These are phyloP conservation scores for Hanseniaspora mollemarum DNA, from an alignment of 805 yeast genomes.

Conservation along the genomic window DNA sequence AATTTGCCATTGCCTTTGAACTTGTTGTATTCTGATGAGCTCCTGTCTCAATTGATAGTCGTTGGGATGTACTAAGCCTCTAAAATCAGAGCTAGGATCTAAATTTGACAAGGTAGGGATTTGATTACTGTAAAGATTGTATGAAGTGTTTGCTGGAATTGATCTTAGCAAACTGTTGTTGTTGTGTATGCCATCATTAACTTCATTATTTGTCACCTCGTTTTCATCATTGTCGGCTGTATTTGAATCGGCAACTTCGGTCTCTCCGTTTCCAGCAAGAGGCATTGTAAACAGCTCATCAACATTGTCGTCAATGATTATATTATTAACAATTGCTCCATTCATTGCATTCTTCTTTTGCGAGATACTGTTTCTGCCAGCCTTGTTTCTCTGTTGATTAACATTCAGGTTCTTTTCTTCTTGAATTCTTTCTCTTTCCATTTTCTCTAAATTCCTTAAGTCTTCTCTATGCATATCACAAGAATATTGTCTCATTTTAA, in stretches of 20 bases:
- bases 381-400: slow-evolving; percentile 22
- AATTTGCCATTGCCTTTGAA: slow-evolving; percentile 26
- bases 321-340: slow-evolving; percentile 27
- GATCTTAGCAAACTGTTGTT: background rate
- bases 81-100: slow-evolving; percentile 10
- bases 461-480: slow-evolving; percentile 50
- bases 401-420: slow-evolving; percentile 29
- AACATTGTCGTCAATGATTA: slow-evolving; percentile 13
- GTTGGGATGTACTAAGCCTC: slow-evolving; percentile 26
- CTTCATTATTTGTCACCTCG: background rate
- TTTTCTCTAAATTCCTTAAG: slow-evolving; percentile 29
- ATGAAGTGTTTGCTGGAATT: slow-evolving; percentile 7
- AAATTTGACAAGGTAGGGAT: background rate
- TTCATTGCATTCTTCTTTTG: slow-evolving; percentile 32
- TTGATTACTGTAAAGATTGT: slow-evolving; percentile 4
- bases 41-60: slow-evolving; percentile 31
- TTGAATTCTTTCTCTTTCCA: slow-evolving; percentile 29
- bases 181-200: background rate
- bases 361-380: slow-evolving; percentile 20
- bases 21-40: slow-evolving; percentile 26
- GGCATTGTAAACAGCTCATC: slow-evolving; percentile 7
- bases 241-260: background rate
- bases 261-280: background rate
- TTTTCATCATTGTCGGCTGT: no score
- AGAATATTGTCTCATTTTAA: slow-evolving; percentile 47